Base-by-base conservation (phyloP, 257 asterid species). In the Galeopsis tetrahit region DNA sequence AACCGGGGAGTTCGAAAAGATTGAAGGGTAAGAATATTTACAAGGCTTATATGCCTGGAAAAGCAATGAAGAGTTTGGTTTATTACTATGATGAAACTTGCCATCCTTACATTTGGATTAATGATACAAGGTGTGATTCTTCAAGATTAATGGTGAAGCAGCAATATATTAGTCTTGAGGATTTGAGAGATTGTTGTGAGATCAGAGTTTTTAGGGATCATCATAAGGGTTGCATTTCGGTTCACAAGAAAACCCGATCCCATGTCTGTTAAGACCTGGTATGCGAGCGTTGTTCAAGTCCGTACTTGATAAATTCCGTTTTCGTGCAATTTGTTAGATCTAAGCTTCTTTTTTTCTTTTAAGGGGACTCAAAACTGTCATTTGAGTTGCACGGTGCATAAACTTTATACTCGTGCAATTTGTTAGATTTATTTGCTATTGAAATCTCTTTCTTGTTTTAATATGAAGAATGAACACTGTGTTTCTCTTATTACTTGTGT, bases 51-150 rank as follows among this genome's bases (percentile, higher is more conserved):
- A 90, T 92, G 89, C 98, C 97, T 1, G 90, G 90, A 4, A 84
- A 68, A 44, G 67, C 74, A 1, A 78, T 83, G 51, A 88, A 71
- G 83, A 90, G 83, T 38, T 76, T 90, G 80, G 72, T 90, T 39
- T 92, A 90, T 76, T 90, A 87, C 81, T 87, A 88, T 69, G 95
- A 92, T 68, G 96, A 90, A 71, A 84, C 96, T 0, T 92, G 96
- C 10, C 98, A 92, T 49, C 98, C 98, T 48, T 92, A 90, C 48
- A 82, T 92, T n/a, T 92, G 97, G 98, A 84, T 92, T 70, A 89
- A 88, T 70, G 97, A 90, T 14, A 77, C 82, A 1, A 88, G 88
- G 1, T 82, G 91, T 44, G 89, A 90, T 43, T 90, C 84, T 39
- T 85, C 93, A 2, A 92, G 95, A 77, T n/a, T n/a, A n/a, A 85